These are phyloP conservation scores for Colletotrichum godetiae DNA, from an alignment of 2,329 filamentous ascomycete species.

Conservation along the genomic window DNA sequence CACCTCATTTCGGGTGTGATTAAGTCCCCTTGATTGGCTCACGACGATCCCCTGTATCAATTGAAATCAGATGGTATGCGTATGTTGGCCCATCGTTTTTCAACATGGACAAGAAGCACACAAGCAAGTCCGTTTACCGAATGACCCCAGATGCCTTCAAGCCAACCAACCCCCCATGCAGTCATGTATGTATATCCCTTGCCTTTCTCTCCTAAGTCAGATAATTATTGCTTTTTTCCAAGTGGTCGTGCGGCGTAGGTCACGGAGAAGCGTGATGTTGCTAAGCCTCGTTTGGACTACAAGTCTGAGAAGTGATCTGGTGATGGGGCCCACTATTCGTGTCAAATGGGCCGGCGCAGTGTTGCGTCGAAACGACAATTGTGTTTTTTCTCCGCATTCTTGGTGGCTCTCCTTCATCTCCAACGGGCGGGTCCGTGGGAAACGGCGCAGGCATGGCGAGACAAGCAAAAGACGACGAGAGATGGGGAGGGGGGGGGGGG, in stretches of 20 bases:
- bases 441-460: constrained; percentile 1
- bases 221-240: not conserved
- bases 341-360: constrained; percentile 1
- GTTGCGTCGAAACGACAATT: constrained; percentile 15
- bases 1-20: not conserved
- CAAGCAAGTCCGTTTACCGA: not conserved
- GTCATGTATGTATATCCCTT: not conserved
- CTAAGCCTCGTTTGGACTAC: constrained; percentile 19
- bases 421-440: not conserved
- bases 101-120: not conserved
- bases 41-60: not conserved
- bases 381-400: constrained; percentile 22
- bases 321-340: constrained; percentile 25
- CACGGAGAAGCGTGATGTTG: not conserved
- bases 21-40: not conserved
- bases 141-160: not conserved
- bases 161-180: not conserved
- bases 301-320: constrained; percentile 26
- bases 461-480: not conserved
- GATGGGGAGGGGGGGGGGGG: too few species aligned
- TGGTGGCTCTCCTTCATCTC: not conserved
- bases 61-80: not conserved
- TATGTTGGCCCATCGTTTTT: not conserved
- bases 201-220: not conserved
- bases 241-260: constrained; percentile 8